Conservation (phyloP, 2,329 filamentous ascomycete genomes). For the Epichloe baconii region DNA sequence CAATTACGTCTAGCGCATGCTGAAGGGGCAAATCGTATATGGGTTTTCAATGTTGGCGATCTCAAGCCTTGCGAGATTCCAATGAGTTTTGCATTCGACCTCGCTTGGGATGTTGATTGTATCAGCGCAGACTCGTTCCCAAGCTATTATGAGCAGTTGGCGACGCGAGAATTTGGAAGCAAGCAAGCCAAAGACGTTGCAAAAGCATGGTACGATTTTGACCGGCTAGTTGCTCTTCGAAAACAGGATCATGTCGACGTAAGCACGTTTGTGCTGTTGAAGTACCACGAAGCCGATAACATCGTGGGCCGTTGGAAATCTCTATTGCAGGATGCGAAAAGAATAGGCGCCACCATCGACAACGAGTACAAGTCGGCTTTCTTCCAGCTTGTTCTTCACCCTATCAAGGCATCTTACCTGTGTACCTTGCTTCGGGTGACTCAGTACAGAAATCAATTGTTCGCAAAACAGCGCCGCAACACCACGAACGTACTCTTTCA, state of each 20-base stretch:
- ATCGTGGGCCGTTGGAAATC: slow-evolving; percentile 40
- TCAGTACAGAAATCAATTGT: slow-evolving; percentile 36
- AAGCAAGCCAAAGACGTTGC: slow-evolving; percentile 32
- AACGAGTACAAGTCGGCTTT: slow-evolving; percentile 35
- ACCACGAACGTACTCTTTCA: slow-evolving; percentile 37
- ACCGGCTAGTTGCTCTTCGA: slow-evolving; percentile 33
- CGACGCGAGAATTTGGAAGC: slow-evolving; percentile 36
- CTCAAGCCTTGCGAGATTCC: slow-evolving; percentile 45
- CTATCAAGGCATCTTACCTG: slow-evolving; percentile 42
- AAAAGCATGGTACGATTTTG: slow-evolving; percentile 38
- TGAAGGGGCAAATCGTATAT: slow-evolving; percentile 35
- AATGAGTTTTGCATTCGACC: slow-evolving; percentile 40
- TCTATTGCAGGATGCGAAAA: slow-evolving; percentile 30
- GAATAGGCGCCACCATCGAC: slow-evolving; percentile 29
- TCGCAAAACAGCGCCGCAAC: slow-evolving; percentile 42
- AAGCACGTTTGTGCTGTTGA: slow-evolving; percentile 40
- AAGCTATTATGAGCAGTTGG: slow-evolving; percentile 32
- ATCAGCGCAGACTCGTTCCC: slow-evolving; percentile 26
- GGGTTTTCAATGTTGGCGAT: slow-evolving; percentile 52
- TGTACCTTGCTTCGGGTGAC: slow-evolving; percentile 35
- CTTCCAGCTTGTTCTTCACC: slow-evolving; percentile 49
- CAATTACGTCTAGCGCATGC: slow-evolving; percentile 43
- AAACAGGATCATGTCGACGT: slow-evolving; percentile 49
- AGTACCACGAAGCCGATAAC: slow-evolving; percentile 46
- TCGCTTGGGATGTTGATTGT: slow-evolving; percentile 41